Conservation (phyloP, 2,329 filamentous ascomycete species). For the Penicillium freii region DNA sequence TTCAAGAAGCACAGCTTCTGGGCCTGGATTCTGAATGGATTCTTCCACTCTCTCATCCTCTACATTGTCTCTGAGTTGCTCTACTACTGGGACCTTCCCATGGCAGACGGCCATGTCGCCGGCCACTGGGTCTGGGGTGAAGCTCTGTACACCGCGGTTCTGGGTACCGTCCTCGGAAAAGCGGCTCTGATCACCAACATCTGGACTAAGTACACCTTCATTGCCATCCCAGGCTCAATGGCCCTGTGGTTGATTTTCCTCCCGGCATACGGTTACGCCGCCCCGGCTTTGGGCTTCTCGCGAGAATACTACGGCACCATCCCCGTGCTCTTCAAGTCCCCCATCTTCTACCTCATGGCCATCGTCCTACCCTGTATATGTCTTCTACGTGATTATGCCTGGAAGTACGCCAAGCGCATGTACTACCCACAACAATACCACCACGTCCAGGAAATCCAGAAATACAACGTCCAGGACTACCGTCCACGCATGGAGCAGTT, state of each 20-base stretch:
- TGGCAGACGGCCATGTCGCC: constrained; percentile 74
- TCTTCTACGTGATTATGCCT: constrained; percentile 82
- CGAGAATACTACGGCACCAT: constrained; percentile 83
- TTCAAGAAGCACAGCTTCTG: constrained; percentile 92
- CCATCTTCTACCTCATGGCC: constrained; percentile 90
- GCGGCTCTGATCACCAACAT: constrained; percentile 92
- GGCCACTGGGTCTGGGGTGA: constrained; percentile 99
- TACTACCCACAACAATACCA: constrained; percentile 95
- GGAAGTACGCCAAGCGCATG: constrained; percentile 98
- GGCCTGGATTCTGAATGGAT: constrained; percentile 89
- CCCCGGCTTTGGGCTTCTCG: constrained; percentile 77
- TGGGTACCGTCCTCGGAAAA: constrained; percentile 91
- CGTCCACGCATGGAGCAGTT: constrained; percentile 98
- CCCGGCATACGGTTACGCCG: constrained; percentile 80
- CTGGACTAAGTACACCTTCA: constrained; percentile 97
- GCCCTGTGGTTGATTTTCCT: constrained; percentile 88
- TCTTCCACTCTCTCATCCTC: constrained; percentile 92
- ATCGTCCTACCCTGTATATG: constrained; percentile 76
- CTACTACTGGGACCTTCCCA: constrained; percentile 75
- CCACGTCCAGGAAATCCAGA: constrained; percentile 98
- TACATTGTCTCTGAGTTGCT: constrained; percentile 82
- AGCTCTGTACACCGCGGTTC: constrained; percentile 87
- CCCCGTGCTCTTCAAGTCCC: constrained; percentile 73
- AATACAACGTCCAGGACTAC: constrained; percentile 99
- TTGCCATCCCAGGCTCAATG: constrained; percentile 93